These are phyloP conservation scores for Paramecium octaurelia DNA, from an alignment of 73 alveolate species.

Conservation along the genomic window DNA sequence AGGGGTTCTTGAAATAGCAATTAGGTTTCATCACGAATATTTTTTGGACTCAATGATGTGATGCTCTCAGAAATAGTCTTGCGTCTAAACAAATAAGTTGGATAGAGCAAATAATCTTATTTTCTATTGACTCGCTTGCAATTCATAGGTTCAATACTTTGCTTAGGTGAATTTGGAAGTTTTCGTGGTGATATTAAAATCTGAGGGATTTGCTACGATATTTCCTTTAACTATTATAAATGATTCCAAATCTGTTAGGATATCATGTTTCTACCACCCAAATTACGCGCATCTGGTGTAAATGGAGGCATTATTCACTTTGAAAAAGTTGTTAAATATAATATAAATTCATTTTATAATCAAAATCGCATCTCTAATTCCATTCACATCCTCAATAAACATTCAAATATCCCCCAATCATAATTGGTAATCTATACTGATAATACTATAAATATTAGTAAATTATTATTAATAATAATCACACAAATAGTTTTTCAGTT, in stretches of 20 bases:
- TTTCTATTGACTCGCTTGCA: background rate
- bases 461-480: background rate
- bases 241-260: slow-evolving; percentile 34
- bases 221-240: background rate
- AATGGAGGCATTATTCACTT: slow-evolving; percentile 42
- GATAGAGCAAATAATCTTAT: slow-evolving; percentile 33
- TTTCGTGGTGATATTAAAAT: background rate
- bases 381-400: too few species aligned
- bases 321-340: background rate
- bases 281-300: slow-evolving; percentile 49
- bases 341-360: background rate
- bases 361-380: background rate
- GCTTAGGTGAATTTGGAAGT: background rate
- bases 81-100: slow-evolving; percentile 32
- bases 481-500: background rate
- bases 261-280: slow-evolving; percentile 39
- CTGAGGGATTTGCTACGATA: slow-evolving; percentile 3
- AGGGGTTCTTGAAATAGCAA: slow-evolving; percentile 14
- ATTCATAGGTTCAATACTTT: background rate
- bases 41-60: slow-evolving; percentile 36
- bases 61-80: slow-evolving; percentile 22
- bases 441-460: background rate
- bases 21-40: slow-evolving; percentile 21
- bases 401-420: background rate
- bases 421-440: background rate